Evolutionary conservation across 2,329 filamentous ascomycete species (phyloP).

Genomic region (Xylaria sp.): DNA sequence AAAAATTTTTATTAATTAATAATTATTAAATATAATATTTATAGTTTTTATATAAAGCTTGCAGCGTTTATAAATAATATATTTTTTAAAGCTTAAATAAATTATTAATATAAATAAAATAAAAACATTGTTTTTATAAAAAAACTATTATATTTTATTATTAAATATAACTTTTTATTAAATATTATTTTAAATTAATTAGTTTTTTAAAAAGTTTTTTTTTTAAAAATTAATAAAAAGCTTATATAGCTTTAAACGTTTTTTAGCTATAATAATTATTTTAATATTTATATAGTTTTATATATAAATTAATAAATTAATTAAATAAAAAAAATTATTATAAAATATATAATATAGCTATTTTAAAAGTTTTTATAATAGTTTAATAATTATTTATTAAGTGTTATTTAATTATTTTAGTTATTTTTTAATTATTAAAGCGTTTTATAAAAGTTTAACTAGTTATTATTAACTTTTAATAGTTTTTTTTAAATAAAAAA

Average conservation of each 20-base stretch:
- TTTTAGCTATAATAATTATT: neutral
- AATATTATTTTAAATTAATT: neutral
- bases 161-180: neutral
- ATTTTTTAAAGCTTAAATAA: constrained; percentile 12
- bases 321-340: constrained; percentile 14
- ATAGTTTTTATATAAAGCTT: too few relatives aligned
- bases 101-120: constrained; percentile 4
- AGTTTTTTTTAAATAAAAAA: too few relatives aligned
- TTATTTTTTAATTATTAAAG: too few relatives aligned
- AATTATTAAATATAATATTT: neutral
- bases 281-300: constrained; percentile 6
- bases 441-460: too few relatives aligned
- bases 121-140: constrained; percentile 10
- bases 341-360: neutral
- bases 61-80: too few relatives aligned
- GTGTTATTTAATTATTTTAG: too few relatives aligned
- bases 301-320: constrained; percentile 1
- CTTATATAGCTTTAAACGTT: neutral
- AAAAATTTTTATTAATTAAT: too few relatives aligned
- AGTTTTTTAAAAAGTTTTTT: neutral
- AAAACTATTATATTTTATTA: constrained; percentile 2
- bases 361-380: constrained; percentile 1
- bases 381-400: neutral
- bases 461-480: too few relatives aligned
- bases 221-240: neutral